Base-by-base conservation (phyloP, 2,329 filamentous ascomycete genomes). In the Gliomastix tumulicola region DNA sequence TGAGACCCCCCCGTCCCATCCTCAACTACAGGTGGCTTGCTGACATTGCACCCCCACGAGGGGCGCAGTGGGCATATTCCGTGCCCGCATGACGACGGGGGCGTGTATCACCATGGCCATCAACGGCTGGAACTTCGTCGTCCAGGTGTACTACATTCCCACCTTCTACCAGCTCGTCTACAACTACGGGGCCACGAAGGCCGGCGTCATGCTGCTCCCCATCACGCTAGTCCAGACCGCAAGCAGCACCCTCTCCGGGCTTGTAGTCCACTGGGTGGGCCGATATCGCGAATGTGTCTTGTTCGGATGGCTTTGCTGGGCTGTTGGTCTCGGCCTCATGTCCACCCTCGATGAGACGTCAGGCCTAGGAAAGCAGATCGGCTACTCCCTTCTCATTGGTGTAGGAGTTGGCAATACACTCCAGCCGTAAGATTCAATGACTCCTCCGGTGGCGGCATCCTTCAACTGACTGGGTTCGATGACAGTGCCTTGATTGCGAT, bases 111-210 rank as follows among this genome's bases (percentile, higher is more conserved):
- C 69, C 13, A 74, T 74, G 68, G 69, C 71, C 23, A 66, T 76
- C 47, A 75, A 76, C 35, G 72, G 73, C 4, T 76, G 73, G 72
- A 75, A 75, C 43, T 75, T 75, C 38, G 57, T 76, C 18, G 65
- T 73, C n/a, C 72, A 76, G 42, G 56, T 72, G 7, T 71, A 71
- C 43, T 71, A 64, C 39, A 60, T 68, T 5, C 63, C 63, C 0
- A 56, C 60, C 1, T 69, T 68, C 41, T 69, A 69, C 41, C 67
- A 69, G 36, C 59, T 69, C 10, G 60, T 56, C 2, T 68, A 65
- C 37, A 58, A 54, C 16, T 69, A 66, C 44, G 62, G 56, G 0
- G 59, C 62, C 2, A 65, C 64, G 4, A 60, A 56, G 32, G 54
- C 64, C 0, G 63, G 59, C 18, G 60, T 60, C 0, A 60, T 69